Base-by-base conservation (phyloP, 306 rosid species). In the Lathyrus sativus region DNA sequence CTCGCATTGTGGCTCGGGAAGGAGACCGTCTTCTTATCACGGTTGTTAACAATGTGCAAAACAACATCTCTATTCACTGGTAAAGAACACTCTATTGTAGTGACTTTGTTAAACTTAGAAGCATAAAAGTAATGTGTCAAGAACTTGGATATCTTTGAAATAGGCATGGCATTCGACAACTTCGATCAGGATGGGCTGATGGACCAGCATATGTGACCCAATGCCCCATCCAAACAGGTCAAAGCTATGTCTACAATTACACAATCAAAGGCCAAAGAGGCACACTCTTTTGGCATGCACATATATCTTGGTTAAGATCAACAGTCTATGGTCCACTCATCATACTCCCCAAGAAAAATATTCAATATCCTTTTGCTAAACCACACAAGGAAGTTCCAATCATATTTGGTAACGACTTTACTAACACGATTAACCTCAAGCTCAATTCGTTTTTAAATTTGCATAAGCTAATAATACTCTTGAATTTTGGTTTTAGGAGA, bases 151-250 rank as follows among this genome's bases (percentile, higher is more conserved):
- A 19, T 29, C 3, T 65, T 54, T 78, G 0, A 29, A 70, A 57
- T 35, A 89, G 96, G 96, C 96, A 87, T 43, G 93, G 96, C 0
- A 76, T 89, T 71, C 33, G 96, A 56, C 82, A 81, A 4, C 82
- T 81, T 63, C 82, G 10, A 62, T 18, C 82, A 17, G 85, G 81
- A 9, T 81, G 79, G 81, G 85, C 85, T 11, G 85, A 81, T 64
- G 85, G 85, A 17, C 82, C 82, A 3, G 82, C 85, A 57, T 87
- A 85, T 72, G 85, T 87, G 68, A 62, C 68, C 0, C 68, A 62
- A 62, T 62, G 68, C 35, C 68, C 68, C 0, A 62, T 62, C 2
- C 68, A 81, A 76, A 83, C 54, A 4, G 88, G 91, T 6, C 83
- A 85, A 41, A 83, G 75, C 49, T 89, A 83, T 83, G 89, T 87